Conservation (phyloP, 768 basidiomycete genomes). For the Mycena haematopus region DNA sequence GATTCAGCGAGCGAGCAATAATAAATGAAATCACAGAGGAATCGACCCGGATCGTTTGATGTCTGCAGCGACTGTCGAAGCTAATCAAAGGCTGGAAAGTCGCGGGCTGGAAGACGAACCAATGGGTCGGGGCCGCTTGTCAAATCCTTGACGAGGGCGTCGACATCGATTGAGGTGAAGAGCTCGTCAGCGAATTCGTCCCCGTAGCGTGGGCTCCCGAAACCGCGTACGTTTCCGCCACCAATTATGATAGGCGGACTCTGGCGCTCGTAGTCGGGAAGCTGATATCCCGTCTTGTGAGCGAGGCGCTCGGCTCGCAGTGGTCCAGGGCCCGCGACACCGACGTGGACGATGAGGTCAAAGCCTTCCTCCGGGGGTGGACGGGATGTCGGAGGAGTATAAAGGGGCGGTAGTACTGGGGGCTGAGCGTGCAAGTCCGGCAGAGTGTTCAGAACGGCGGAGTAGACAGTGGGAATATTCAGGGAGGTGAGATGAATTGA, state of each 20-base stretch:
- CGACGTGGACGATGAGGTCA: slow-evolving; percentile 28
- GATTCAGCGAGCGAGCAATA: slow-evolving; percentile 79
- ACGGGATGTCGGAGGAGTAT: slow-evolving; percentile 19
- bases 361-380: slow-evolving; percentile 26
- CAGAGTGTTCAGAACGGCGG: slow-evolving; percentile 22
- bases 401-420: slow-evolving; percentile 14
- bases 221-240: slow-evolving; percentile 19
- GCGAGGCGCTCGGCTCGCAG: slow-evolving; percentile 24
- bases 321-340: slow-evolving; percentile 20
- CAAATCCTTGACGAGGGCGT: slow-evolving; percentile 20
- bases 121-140: slow-evolving; percentile 24
- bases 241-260: slow-evolving; percentile 19
- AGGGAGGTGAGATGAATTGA: slow-evolving; percentile 24
- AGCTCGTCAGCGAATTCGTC: slow-evolving; percentile 27
- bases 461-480: slow-evolving; percentile 28
- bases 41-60: slow-evolving; percentile 76
- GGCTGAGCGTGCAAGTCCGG: slow-evolving; percentile 25
- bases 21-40: slow-evolving; percentile 49
- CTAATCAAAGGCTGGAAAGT: not conserved
- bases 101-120: not conserved
- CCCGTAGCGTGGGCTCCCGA: slow-evolving; percentile 23
- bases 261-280: slow-evolving; percentile 24
- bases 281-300: slow-evolving; percentile 29
- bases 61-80: slow-evolving; percentile 39
- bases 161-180: slow-evolving; percentile 16